phyloP scores from a whole-genome alignment of 352 stramenopile species.

The Hyaloperonospora brassicae region DNA sequence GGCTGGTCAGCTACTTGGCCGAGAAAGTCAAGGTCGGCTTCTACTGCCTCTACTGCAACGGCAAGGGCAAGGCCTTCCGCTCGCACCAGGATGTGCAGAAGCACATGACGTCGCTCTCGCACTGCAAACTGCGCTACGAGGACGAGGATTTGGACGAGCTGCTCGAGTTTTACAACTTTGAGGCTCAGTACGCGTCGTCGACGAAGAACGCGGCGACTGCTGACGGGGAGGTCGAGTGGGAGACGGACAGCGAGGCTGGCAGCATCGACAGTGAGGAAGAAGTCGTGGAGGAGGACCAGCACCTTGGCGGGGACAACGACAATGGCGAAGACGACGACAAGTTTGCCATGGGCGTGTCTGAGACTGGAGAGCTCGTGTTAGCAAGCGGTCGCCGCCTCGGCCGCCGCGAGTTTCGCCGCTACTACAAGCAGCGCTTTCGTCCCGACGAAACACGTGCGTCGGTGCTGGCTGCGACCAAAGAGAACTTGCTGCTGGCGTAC shows the following conservation, averaged over 20 bases:
- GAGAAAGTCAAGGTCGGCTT: constrained; percentile 95
- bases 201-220: constrained; percentile 28
- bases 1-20: constrained; percentile 88
- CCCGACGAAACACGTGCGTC: constrained; percentile 67
- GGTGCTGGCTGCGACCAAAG: constrained; percentile 71
- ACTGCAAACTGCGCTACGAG: constrained; percentile 90
- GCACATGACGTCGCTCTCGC: constrained; percentile 90
- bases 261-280: constrained; percentile 70
- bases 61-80: constrained; percentile 84
- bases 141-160: constrained; percentile 87
- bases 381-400: constrained; percentile 76
- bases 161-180: constrained; percentile 89
- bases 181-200: constrained; percentile 52
- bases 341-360: constrained; percentile 65
- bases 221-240: constrained; percentile 55
- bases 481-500: constrained; percentile 69
- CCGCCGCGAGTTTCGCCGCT: constrained; percentile 83
- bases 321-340: constrained; percentile 36
- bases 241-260: constrained; percentile 66
- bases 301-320: constrained; percentile 29
- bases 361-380: constrained; percentile 86
- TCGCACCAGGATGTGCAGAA: constrained; percentile 87
- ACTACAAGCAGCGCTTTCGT: constrained; percentile 87
- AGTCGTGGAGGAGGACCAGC: constrained; percentile 46
- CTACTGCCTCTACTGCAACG: constrained; percentile 93